These are phyloP conservation scores for Solanum lignicaule DNA, from an alignment of 257 asterid species.

Conservation along the genomic window DNA sequence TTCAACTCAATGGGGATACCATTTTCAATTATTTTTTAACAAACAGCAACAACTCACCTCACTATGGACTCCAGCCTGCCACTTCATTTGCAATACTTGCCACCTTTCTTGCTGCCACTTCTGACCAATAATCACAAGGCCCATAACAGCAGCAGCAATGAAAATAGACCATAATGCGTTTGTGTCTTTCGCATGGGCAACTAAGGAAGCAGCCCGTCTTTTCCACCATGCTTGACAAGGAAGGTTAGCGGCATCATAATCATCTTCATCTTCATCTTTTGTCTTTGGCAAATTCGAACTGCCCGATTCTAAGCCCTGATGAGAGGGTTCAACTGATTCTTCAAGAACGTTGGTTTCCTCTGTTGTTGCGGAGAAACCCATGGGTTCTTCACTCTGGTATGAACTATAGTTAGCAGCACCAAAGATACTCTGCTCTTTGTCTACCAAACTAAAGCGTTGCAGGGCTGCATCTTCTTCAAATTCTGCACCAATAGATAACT, in stretches of 20 bases:
- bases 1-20: background rate
- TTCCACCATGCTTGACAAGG: slow-evolving; percentile 98
- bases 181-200: slow-evolving; percentile 70
- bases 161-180: slow-evolving; percentile 76
- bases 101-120: slow-evolving; percentile 77
- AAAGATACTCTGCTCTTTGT: slow-evolving; percentile 25
- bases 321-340: slow-evolving; percentile 20
- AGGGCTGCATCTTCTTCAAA: slow-evolving; percentile 8
- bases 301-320: slow-evolving; percentile 22
- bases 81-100: slow-evolving; percentile 62
- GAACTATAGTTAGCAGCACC: slow-evolving; percentile 28
- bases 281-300: slow-evolving; percentile 16
- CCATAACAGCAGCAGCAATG: slow-evolving; percentile 84
- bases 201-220: slow-evolving; percentile 49
- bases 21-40: background rate
- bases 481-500: slow-evolving; percentile 12
- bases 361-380: slow-evolving; percentile 13
- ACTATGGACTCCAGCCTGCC: slow-evolving; percentile 30
- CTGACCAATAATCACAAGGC: slow-evolving; percentile 74
- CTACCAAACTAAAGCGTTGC: background rate
- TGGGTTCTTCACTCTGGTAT: slow-evolving; percentile 21
- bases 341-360: slow-evolving; percentile 23
- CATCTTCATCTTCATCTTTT: slow-evolving; percentile 23
- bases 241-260: slow-evolving; percentile 32
- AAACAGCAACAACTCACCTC: slow-evolving; percentile 35